Conservation (phyloP, 306 rosid genomes). For the Begonia loranthoides region DNA sequence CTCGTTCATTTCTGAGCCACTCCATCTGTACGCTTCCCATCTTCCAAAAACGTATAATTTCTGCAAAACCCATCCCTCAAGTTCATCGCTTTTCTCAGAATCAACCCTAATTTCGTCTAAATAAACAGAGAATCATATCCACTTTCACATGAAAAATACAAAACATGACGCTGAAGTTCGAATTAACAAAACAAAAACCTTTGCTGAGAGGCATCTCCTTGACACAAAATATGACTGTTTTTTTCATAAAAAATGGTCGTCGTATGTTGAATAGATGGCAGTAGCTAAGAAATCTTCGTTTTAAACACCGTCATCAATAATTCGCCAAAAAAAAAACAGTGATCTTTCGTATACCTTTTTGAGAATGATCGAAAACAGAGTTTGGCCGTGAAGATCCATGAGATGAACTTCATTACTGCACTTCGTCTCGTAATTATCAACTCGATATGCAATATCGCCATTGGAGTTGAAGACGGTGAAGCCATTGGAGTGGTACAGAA, state of each 20-base stretch:
- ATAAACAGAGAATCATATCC: background rate
- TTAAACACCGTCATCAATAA: no score
- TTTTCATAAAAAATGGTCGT: no score
- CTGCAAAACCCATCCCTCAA: slow-evolving; percentile 19
- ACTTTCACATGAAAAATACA: no score
- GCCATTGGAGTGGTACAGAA: slow-evolving; percentile 63
- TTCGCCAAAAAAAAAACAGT: background rate
- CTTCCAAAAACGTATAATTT: slow-evolving; percentile 41
- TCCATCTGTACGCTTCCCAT: slow-evolving; percentile 62
- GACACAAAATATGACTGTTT: no score
- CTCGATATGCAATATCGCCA: slow-evolving; percentile 60
- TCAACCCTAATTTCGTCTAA: background rate
- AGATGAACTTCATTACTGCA: slow-evolving; percentile 59
- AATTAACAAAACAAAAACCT: no score
- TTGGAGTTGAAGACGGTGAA: slow-evolving; percentile 68
- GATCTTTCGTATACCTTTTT: slow-evolving; percentile 27
- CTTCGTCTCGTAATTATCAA: slow-evolving; percentile 67
- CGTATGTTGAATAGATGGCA: no score
- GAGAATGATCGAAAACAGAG: slow-evolving; percentile 35
- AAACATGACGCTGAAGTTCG: no score
- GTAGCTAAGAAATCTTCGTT: no score
- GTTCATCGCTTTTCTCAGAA: background rate
- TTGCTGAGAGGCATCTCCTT: no score
- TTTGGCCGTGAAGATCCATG: slow-evolving; percentile 65
- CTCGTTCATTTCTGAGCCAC: slow-evolving; percentile 6